Conservation (phyloP, 2,329 filamentous ascomycete species). For the Talaromyces albobiverticillius region DNA sequence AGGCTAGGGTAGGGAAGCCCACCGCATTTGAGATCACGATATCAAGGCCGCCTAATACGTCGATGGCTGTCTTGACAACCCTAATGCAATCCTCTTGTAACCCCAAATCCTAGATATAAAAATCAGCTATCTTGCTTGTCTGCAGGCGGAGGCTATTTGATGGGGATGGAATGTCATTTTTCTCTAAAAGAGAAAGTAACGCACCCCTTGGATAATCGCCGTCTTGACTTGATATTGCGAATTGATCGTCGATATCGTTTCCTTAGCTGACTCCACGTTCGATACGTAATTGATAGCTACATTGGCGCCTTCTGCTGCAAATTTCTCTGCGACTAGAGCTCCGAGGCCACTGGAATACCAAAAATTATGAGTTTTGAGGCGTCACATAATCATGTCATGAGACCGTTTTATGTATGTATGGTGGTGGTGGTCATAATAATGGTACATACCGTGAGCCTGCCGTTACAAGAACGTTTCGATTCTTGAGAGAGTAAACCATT, state of each 20-base stretch:
- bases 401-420: neutral
- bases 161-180: no score
- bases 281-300: conserved; percentile 72
- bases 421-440: neutral
- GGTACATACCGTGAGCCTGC: conserved; percentile 58
- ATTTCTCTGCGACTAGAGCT: conserved; percentile 63
- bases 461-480: conserved; percentile 62
- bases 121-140: neutral
- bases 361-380: conserved; percentile 1
- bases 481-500: conserved; percentile 63
- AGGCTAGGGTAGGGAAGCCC: conserved; percentile 18
- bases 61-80: conserved; percentile 59
- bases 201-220: conserved; percentile 59
- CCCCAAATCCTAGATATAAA: conserved; percentile 56
- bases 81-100: conserved; percentile 56
- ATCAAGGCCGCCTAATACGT: conserved; percentile 67
- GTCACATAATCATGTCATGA: conserved; percentile 11
- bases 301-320: conserved; percentile 66
- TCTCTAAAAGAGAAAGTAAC: conserved; percentile 17
- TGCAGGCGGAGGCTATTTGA: no score
- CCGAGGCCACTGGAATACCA: conserved; percentile 71
- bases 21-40: conserved; percentile 74
- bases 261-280: conserved; percentile 58
- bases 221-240: conserved; percentile 51
- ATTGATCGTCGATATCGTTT: conserved; percentile 56